Base-by-base conservation (phyloP, 2,329 filamentous ascomycete genomes). In the Calonectria leucothoes region DNA sequence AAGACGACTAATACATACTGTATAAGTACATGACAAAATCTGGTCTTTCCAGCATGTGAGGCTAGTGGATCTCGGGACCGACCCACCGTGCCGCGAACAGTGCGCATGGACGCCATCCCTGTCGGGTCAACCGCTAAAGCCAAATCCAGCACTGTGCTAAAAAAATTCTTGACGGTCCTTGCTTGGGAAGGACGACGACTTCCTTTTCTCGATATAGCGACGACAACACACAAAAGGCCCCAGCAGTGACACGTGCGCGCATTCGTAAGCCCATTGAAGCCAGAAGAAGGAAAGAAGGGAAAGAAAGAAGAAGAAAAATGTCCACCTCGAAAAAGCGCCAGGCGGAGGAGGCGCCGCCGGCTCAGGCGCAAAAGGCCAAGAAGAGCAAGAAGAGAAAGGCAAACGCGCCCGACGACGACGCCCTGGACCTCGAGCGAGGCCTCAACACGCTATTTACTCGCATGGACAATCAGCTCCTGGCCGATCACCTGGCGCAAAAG, bases 401-500 rank as follows among this genome's bases (percentile, higher is more conserved):
- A 87, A 90, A 81, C 85, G 86, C 68, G 87, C 89, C 72, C 78
- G 88, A 91, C 51, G 90, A 93, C 61, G 88, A 87, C 29, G 85
- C 89, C 33, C 83, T 93, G 71, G 92, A 95, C 81, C 89, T 91
- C 52, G 91, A 95, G 79, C 90, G 93, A 39, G 93, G 93, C 8
- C 87, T 98, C 77, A 98, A 98, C 85, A 92, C 91, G 76, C 91
- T 94, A 4, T 94, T 98, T 82, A 91, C 92, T 55, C 91, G 92
- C 74, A 96, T 98, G 93, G 95, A 98, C 83, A 93, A 91, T 73
- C 91, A 93, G 77, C 88, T 98, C 51, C 87, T 98, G 59, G 94
- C 96, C 2, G 96, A 98, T 83, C 93, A 98, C 83, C 88, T 98
- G 74, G 94, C 94, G 8, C 93, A 97, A 81, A 91, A 94, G 81